Base-by-base conservation (phyloP, 495 filamentous ascomycete species). In the Xylaria scruposa region DNA sequence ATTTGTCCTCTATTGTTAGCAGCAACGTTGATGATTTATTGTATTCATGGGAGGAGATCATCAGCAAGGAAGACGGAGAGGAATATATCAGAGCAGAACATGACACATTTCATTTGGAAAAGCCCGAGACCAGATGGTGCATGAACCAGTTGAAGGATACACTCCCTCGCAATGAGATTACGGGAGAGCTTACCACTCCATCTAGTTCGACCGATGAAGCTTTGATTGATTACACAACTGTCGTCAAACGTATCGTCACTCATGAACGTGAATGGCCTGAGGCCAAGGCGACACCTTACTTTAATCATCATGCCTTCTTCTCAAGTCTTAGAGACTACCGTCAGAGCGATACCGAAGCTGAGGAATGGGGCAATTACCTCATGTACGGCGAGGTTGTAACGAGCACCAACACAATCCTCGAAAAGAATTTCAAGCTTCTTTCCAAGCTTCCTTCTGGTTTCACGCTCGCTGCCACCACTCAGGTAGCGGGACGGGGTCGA, bases 351-450 rank as follows among this genome's bases (percentile, higher is more conserved):
- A 74, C 65, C 56, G 86, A 87, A 1, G 87, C 89, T 0, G 83
- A 86, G 3, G 80, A 86, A 36, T 98, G 97, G 84, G 97, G 97
- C 7, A 85, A 91, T 15, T 84, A 88, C 58, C 79, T 98, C 7
- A 83, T 99, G 67, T 98, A 98, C 79, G 95, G 93, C 44, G 94
- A 97, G 78, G 93, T 97, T 4, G 85, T 98, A 51, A 98, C 96
- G 19, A 97, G 94, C 80, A 99, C 96, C 26, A 97, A 94, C 79
- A 97, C 95, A 2, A 85, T 98, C n/a, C 83, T 99, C 0, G 96
- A 98, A 78, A 97, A 96, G 76, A 99, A 99, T 78, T 87, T 88
- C 4, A 88, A 90, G 21, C 84, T 98, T 36, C 89, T 97, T 54
- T 87, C 90, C 44, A 88, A 85, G 56, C 85, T 98, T 2, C 93